Base-by-base conservation (phyloP, 495 filamentous ascomycete genomes). In the Massariosphaeria phaeospora region DNA sequence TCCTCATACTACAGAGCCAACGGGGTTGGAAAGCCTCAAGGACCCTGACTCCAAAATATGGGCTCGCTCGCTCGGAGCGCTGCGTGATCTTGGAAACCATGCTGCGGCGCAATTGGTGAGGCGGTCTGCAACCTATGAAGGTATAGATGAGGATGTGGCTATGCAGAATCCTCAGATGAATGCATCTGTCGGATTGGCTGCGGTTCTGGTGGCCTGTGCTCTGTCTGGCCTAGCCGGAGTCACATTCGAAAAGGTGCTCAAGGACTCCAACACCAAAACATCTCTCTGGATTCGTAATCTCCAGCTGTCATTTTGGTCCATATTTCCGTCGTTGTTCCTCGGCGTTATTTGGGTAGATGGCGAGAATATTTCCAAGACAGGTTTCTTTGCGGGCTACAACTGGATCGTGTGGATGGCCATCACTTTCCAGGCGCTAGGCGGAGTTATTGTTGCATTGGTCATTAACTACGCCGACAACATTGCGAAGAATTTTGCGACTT, bases 61-160 rank as follows among this genome's bases (percentile, higher is more conserved):
- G 66, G 85, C 86, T 3, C 80, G 88, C 4, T 89, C 85, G 9
- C 71, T 91, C 17, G 79, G 81, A 62, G 76, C 82, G 59, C 62
- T 84, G 7, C 75, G 79, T 36, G 74, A 77, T 45, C 55, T 77
- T 13, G 73, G 74, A 46, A 67, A 70, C 39, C 54, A 59, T 27
- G 69, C 71, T 42, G 62, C 70, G 20, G 62, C 68, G 8, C 73
- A 71, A 42, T 46, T 91, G 36, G 71, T 76, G 18, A 82, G 77
- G 59, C 83, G 93, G n/a, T 95, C 90, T n/a, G 90, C 89, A 4
- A 94, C 89, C 0, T 96, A 96, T 63, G 85, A 96, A 69, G 91
- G 93, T 18, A 96, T 96, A 46, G 76, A 89, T 57, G 84, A 93
- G 54, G 91, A 96, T 63, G 76, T 85, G 33, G 75, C 77, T 36